Evolutionary conservation across 352 stramenopile species (phyloP), one percentile per base, ranked within the genome.

Genomic region (Labyrinthula sp.): DNA sequence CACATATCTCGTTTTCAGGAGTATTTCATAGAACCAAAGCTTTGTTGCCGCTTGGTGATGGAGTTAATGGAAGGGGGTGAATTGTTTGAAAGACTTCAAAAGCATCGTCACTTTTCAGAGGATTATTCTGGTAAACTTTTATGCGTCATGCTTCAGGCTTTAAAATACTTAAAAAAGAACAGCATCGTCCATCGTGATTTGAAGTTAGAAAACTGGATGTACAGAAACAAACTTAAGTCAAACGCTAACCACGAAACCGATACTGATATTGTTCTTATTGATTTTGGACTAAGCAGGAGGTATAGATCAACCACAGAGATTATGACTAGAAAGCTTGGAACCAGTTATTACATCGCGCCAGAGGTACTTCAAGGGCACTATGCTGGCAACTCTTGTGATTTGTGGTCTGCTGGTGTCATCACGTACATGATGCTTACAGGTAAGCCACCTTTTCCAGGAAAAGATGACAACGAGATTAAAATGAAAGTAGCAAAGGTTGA

Each of bases 381-480:
- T n/a, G 15, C 26, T 10, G 43, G 43, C 75, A 2, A 90, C 45
- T 79, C 82, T 65, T 87, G 79, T 34, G 79, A 91, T 48, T 60
- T 91, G 21, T 91, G 79, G 79, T 84, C 73, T 50, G 82, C 90
- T 33, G 79, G 79, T 35, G 76, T 91, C 52, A 91, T 92, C 47
- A 79, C 73, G 45, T 91, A 90, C 65, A 85, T 89, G 18, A 59
- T 92, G 55, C 63, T 92, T 12, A 87, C 75, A 40, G 79, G 85
- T 17, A 89, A 92, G 55, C 73, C 83, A 6, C 85, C 85, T 4
- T 95, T 94, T 66, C 89, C 89, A 47, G 82, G 82, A 31, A 79
- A 88, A 47, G 88, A 82, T 29, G 79, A 45, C 10, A 43, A 52
- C 21, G 31, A 52, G 21, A 52, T n/a, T n/a, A n/a, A n/a, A n/a